Evolutionary conservation across 495 filamentous ascomycete genomes (phyloP), one percentile per base, ranked within the genome.

Genomic region (Aspergillus steynii): DNA sequence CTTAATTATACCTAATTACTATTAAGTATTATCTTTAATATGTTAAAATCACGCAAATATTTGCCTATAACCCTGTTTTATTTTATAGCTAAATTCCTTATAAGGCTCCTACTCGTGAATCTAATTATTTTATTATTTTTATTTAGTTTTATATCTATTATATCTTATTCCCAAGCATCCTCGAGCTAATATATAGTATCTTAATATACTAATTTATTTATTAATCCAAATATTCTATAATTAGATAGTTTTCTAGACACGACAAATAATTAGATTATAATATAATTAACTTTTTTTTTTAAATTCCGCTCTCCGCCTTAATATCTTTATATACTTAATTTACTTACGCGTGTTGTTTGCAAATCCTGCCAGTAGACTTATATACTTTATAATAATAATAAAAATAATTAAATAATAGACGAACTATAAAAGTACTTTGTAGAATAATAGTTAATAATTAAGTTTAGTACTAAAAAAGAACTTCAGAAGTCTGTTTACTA

Each of bases 221-320:
- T 47, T 47, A 29, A 60, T 53, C 20, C 49, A 45, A 29, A 60
- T 37, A 47, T 53, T 45, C 58, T 53, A 26, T 50, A 54, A 42
- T 54, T 50, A 53, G 58, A 60, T 46, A 29, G 54, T 53, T 54
- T 53, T n/a, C 26, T 50, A 42, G 31, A 51, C 49, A 14, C 49
- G 49, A 26, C 29, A 8, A 29, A 20, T 28, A 51, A 20, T 51
- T 7, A 51, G 29, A 37, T 37, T 37, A 51, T n/a, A n/a, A 31
- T 53, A 28, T 32, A 14, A 25, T 53, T 20, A 48, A 57, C 55
- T 57, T 5, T n/a, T 48, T 42, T 47, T 14, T 57, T 20, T 29
- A 26, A 47, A 26, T 29, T 47, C 27, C 45, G 42, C 45, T 26
- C 45, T 48, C 28, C 55, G 34, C 29, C 55, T 47, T 20, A 20